Evolutionary conservation across 2,329 filamentous ascomycete species (phyloP).

Genomic region (Periconia sp.): DNA sequence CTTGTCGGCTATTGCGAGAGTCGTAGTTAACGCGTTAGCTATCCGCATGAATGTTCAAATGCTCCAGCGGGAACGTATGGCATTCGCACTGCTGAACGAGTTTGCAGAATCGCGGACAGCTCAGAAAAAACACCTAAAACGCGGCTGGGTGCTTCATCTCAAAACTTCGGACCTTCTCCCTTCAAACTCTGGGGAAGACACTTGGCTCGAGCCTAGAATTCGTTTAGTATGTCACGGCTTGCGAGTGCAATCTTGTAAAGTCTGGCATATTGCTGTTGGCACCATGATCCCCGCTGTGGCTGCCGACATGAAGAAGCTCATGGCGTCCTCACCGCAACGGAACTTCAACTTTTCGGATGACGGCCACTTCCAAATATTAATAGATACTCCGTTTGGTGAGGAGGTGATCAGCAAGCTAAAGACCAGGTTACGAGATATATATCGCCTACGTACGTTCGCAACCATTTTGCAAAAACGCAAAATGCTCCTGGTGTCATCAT

Average conservation of each 20-base stretch:
- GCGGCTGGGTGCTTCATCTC: constrained; percentile 33
- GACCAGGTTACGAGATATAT: constrained; percentile 65
- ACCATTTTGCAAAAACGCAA: constrained; percentile 62
- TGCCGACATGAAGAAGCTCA: constrained; percentile 42
- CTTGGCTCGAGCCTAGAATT: constrained; percentile 33
- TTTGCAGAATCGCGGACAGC: constrained; percentile 13
- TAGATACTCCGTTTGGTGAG: constrained; percentile 61
- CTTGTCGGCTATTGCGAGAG: constrained; percentile 39
- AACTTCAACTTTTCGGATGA: constrained; percentile 65
- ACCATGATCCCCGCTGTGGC: constrained; percentile 39
- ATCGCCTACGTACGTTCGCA: constrained; percentile 70
- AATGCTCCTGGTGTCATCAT: constrained; percentile 63
- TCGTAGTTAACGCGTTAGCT: constrained; percentile 41
- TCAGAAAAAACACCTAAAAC: constrained; percentile 10
- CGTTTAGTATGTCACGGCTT: constrained; percentile 37
- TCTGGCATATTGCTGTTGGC: constrained; percentile 45
- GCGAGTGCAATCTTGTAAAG: constrained; percentile 25
- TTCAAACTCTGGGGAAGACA: constrained; percentile 18
- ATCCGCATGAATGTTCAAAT: constrained; percentile 30
- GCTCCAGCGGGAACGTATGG: constrained; percentile 24
- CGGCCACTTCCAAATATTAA: constrained; percentile 64
- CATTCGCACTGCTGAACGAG: constrained; percentile 20
- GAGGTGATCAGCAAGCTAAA: constrained; percentile 62
- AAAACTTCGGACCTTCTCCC: constrained; percentile 30
- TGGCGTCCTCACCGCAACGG: constrained; percentile 52